A percentile compares a stretch with the other conserved stretches of the same genome.
Evolutionary conservation across 2,329 filamentous ascomycete species (phyloP).

Genomic region (Fusarium virguliforme): DNA sequence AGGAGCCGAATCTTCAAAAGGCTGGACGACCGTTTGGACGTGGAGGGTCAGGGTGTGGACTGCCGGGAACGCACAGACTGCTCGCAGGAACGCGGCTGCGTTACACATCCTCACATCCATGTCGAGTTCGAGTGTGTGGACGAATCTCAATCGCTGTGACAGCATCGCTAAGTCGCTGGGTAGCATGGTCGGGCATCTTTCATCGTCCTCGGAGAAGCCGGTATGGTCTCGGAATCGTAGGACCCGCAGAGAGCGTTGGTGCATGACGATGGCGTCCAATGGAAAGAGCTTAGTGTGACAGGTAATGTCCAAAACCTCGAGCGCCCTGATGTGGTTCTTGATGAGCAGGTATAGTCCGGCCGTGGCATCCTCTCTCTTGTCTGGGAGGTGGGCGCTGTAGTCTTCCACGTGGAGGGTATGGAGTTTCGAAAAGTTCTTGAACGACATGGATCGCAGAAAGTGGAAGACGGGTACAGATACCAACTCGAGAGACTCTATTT

Average conservation of each 20-base stretch:
- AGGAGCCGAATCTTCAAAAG: constrained; percentile 50
- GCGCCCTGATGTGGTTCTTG: constrained; percentile 56
- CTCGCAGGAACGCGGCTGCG: constrained; percentile 57
- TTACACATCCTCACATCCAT: constrained; percentile 60
- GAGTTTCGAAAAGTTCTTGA: constrained; percentile 57
- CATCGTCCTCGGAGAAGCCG: constrained; percentile 62
- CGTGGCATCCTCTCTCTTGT: constrained; percentile 60
- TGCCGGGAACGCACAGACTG: constrained; percentile 58
- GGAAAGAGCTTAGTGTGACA: constrained; percentile 61
- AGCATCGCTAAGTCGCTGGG: constrained; percentile 56
- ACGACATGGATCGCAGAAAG: constrained; percentile 62
- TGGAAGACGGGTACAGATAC: constrained; percentile 62
- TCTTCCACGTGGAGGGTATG: constrained; percentile 62
- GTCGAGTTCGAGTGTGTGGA: constrained; percentile 64
- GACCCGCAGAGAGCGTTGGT: constrained; percentile 57
- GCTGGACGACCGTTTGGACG: constrained; percentile 61
- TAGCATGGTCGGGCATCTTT: constrained; percentile 61
- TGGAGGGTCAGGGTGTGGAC: constrained; percentile 62
- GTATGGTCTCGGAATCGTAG: constrained; percentile 64
- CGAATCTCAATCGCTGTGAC: constrained; percentile 50
- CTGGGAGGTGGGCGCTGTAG: constrained; percentile 59
- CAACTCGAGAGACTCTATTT: constrained; percentile 60
- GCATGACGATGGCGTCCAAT: constrained; percentile 58
- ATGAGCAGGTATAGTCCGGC: constrained; percentile 58
- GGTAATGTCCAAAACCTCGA: constrained; percentile 59